Evolutionary conservation across 192 early-diverging fungal species (phyloP).

Genomic region (Dissophora globulifera): DNA sequence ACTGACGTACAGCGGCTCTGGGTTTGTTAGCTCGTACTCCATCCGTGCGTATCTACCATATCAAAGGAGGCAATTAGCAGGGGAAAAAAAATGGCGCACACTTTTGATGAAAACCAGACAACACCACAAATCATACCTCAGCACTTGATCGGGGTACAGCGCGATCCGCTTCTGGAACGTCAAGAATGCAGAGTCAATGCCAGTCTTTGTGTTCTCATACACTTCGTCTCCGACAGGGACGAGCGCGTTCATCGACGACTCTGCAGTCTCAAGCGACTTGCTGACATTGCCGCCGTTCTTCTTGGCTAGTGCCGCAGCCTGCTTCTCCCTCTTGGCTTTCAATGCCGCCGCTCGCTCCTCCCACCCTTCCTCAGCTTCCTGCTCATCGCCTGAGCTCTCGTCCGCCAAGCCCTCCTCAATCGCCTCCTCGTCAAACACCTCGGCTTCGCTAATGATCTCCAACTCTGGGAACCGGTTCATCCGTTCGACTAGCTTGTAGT

Average conservation of each 20-base stretch:
- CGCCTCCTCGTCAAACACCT: constrained; percentile 59
- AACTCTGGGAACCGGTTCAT: constrained; percentile 65
- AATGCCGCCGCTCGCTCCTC: constrained; percentile 37
- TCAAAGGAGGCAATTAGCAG: neutral
- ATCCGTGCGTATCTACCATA: constrained; percentile 66
- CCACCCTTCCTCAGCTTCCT: constrained; percentile 52
- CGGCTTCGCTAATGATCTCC: constrained; percentile 76
- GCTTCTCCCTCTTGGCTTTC: constrained; percentile 38
- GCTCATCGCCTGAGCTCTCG: constrained; percentile 47
- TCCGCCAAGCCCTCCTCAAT: constrained; percentile 60
- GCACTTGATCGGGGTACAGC: constrained; percentile 84
- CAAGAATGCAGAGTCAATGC: constrained; percentile 91
- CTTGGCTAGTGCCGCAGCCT: constrained; percentile 23
- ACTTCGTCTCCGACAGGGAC: constrained; percentile 67
- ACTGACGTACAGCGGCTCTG: constrained; percentile 84
- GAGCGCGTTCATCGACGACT: constrained; percentile 51
- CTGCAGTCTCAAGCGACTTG: constrained; percentile 29
- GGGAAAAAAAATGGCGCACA: constrained; percentile 7
- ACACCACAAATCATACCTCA: constrained; percentile 68
- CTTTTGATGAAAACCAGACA: neutral
- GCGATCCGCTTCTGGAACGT: constrained; percentile 87
- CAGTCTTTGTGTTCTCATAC: constrained; percentile 80
- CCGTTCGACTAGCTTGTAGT: constrained; percentile 25
- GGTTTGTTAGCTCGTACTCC: constrained; percentile 63
- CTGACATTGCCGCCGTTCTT: constrained; percentile 29